Percentiles rank a stretch among this genome's conserved stretches.
These are phyloP conservation scores for Kwoniella sp. DNA, from an alignment of 768 basidiomycete species.

Conservation along the genomic window DNA sequence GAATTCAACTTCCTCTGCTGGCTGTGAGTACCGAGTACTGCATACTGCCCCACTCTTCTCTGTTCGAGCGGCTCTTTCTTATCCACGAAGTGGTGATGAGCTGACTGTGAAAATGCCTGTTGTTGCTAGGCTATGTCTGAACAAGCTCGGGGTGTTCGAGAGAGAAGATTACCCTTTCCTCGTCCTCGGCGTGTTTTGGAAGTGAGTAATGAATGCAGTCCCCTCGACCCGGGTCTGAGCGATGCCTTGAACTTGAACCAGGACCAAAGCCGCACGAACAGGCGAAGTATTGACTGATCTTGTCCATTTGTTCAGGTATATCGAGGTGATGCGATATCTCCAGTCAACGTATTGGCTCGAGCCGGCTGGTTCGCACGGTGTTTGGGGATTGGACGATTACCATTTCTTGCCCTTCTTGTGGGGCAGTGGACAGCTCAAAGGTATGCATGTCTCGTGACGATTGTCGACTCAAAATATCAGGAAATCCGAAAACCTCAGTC, in stretches of 20 bases:
- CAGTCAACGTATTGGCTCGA: constrained; percentile 97
- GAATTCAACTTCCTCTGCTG: constrained; percentile 96
- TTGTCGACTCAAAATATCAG: no score
- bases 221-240: no score
- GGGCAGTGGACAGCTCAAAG: constrained; percentile 52
- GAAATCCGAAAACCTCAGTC: no score
- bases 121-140: constrained; percentile 71
- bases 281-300: constrained; percentile 6
- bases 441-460: constrained; percentile 30
- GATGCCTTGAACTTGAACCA: no score
- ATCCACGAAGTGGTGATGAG: no score
- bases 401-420: constrained; percentile 82
- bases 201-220: constrained; percentile 58
- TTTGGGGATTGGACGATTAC: constrained; percentile 96
- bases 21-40: constrained; percentile 65
- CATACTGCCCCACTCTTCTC: no score
- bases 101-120: no score
- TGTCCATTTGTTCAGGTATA: constrained; percentile 48
- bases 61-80: no score
- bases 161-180: constrained; percentile 71
- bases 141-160: constrained; percentile 67
- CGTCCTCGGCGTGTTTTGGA: constrained; percentile 86
- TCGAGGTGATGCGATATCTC: constrained; percentile 63
- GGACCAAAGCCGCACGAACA: no score
- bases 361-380: constrained; percentile 97